Percentiles rank a stretch among this genome's conserved stretches.
phyloP scores from a whole-genome alignment of 1,284 basidiomycete genomes.

The Leccinum pallidistipes region DNA sequence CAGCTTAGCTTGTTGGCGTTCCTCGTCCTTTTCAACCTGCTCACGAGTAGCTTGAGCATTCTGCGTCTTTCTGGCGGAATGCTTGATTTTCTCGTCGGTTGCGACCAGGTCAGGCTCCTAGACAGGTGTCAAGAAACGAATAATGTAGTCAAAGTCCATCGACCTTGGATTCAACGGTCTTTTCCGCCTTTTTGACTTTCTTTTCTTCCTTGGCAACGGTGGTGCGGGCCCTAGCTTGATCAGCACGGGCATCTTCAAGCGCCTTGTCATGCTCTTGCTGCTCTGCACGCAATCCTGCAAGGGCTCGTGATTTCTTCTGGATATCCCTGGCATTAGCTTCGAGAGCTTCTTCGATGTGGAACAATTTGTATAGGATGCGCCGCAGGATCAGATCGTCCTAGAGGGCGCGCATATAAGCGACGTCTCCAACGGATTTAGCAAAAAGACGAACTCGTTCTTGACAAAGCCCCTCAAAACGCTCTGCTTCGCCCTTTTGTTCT shows the following conservation, averaged over 20 bases:
- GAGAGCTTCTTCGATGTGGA: conserved; percentile 85
- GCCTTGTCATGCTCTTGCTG: conserved; percentile 70
- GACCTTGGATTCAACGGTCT: conserved; percentile 81
- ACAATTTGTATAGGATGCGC: conserved; percentile 88
- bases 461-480: conserved; percentile 81
- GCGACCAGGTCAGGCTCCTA: conserved; percentile 83
- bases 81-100: conserved; percentile 84
- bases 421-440: not conserved
- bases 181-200: conserved; percentile 79
- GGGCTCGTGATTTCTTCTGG: conserved; percentile 66
- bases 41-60: conserved; percentile 67
- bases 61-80: conserved; percentile 76
- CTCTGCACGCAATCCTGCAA: conserved; percentile 66
- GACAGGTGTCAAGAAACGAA: not conserved
- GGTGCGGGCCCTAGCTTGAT: conserved; percentile 78
- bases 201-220: conserved; percentile 75
- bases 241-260: conserved; percentile 73
- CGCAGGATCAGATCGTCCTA: conserved; percentile 83
- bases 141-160: conserved; percentile 10
- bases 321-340: conserved; percentile 71
- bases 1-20: conserved; percentile 65
- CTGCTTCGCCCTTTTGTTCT: conserved; percentile 94
- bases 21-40: conserved; percentile 68
- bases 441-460: conserved; percentile 59
- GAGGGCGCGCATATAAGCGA: conserved; percentile 5